Conservation (phyloP, 1,139 yeast species). For the Saccharomyces hybrid region DNA sequence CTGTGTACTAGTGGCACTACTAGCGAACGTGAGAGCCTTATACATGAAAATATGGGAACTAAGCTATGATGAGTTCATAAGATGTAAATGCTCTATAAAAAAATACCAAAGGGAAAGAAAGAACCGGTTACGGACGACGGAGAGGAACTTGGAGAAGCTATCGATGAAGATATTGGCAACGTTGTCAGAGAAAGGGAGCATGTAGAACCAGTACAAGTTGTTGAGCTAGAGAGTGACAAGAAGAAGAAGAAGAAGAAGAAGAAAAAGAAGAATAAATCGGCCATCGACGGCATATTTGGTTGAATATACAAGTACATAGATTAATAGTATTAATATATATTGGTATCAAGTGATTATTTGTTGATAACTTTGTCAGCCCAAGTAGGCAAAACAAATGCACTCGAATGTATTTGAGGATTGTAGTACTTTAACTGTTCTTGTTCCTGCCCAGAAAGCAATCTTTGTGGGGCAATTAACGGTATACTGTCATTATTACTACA, state of each 20-base stretch:
- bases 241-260: slow-evolving; percentile 35
- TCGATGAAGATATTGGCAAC: slow-evolving; percentile 9
- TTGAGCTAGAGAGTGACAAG: slow-evolving; percentile 6
- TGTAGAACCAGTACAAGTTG: not conserved
- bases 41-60: slow-evolving; percentile 25
- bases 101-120: slow-evolving; percentile 1
- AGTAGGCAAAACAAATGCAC: slow-evolving; percentile 79
- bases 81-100: slow-evolving; percentile 3
- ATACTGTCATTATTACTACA: slow-evolving; percentile 56
- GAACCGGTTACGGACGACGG: slow-evolving; percentile 4
- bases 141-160: slow-evolving; percentile 8
- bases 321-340: not conserved
- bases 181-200: slow-evolving; percentile 33
- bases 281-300: slow-evolving; percentile 56
- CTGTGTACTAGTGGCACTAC: slow-evolving; percentile 52
- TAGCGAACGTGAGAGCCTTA: slow-evolving; percentile 41
- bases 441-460: slow-evolving; percentile 47
- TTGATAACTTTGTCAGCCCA: slow-evolving; percentile 51
- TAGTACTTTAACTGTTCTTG: slow-evolving; percentile 58
- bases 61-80: slow-evolving; percentile 13
- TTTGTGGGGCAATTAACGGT: slow-evolving; percentile 48
- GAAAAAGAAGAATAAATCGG: slow-evolving; percentile 41
- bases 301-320: slow-evolving; percentile 8
- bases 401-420: slow-evolving; percentile 60
- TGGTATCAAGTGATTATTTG: not conserved